Evolutionary conservation across 1,284 basidiomycete genomes (phyloP).

Genomic region (Ceratobasidium papillatum): DNA sequence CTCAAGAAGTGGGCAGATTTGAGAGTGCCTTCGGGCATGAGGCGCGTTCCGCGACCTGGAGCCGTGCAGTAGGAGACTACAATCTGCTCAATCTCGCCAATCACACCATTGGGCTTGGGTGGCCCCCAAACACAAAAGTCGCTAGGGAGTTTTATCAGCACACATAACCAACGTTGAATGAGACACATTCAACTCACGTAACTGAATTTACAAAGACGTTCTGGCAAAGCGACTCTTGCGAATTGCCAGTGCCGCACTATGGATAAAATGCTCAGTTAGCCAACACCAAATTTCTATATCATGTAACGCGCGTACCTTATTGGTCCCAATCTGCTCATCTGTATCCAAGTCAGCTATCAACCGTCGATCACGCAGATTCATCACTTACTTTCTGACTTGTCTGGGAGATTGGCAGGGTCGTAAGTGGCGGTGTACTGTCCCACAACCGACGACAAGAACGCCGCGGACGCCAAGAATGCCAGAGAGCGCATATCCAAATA

Average conservation of each 20-base stretch:
- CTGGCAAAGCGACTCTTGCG: constrained; percentile 49
- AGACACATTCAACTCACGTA: neutral
- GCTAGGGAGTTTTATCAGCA: neutral
- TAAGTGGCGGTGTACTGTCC: constrained; percentile 45
- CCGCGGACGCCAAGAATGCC: constrained; percentile 35
- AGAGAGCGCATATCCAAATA: constrained; percentile 10
- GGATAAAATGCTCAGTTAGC: neutral
- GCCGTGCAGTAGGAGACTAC: constrained; percentile 51
- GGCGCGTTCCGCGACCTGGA: constrained; percentile 54
- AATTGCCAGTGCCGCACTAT: constrained; percentile 51
- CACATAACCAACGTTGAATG: neutral
- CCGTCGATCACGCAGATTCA: neutral
- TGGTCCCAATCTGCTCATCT: constrained; percentile 51
- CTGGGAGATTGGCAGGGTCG: constrained; percentile 42
- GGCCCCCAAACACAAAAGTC: constrained; percentile 44
- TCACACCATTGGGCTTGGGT: constrained; percentile 42
- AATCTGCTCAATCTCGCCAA: constrained; percentile 50
- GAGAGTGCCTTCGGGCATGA: constrained; percentile 58
- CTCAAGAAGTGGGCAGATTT: constrained; percentile 58
- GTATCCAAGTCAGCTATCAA: neutral
- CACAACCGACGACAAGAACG: constrained; percentile 22
- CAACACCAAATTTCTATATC: neutral
- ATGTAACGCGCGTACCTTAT: constrained; percentile 16
- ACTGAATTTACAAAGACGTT: constrained; percentile 38
- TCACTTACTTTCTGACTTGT: constrained; percentile 46